These are phyloP conservation scores for Saccharomyces hybrid DNA, from an alignment of 1,139 yeast genomes.

Conservation along the genomic window DNA sequence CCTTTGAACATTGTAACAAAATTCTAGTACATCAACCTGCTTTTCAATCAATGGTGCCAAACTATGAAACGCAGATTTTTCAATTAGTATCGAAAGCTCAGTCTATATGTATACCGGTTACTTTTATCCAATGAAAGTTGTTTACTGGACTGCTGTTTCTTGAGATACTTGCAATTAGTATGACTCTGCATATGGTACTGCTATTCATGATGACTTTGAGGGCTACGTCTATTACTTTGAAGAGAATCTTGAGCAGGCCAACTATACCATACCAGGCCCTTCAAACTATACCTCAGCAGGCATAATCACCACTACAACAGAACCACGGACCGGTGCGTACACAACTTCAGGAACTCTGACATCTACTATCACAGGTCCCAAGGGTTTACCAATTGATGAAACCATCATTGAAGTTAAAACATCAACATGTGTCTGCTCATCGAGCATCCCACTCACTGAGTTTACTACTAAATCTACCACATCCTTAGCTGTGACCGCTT, in stretches of 20 bases:
- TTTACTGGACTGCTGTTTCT: slow-evolving; percentile 8
- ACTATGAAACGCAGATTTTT: background rate
- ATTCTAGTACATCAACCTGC: background rate
- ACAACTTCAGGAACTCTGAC: background rate
- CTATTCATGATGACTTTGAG: background rate
- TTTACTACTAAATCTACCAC: background rate
- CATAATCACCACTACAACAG: background rate
- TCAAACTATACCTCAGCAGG: background rate
- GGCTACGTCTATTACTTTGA: background rate
- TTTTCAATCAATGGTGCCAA: slow-evolving; percentile 8
- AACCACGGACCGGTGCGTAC: background rate
- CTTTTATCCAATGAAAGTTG: slow-evolving; percentile 29
- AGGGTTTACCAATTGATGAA: background rate
- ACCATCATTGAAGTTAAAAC: background rate
- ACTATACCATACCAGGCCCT: background rate
- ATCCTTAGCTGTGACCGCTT: background rate
- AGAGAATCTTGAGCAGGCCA: background rate
- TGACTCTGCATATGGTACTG: background rate
- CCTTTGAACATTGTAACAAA: slow-evolving; percentile 28
- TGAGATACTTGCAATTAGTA: background rate
- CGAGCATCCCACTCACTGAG: background rate
- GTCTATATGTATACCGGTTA: slow-evolving; percentile 5
- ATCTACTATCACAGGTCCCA: background rate
- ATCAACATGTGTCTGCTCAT: background rate
- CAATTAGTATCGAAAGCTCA: background rate